These are phyloP conservation scores for Begonia peltatifolia DNA, from an alignment of 306 rosid species.

Conservation along the genomic window DNA sequence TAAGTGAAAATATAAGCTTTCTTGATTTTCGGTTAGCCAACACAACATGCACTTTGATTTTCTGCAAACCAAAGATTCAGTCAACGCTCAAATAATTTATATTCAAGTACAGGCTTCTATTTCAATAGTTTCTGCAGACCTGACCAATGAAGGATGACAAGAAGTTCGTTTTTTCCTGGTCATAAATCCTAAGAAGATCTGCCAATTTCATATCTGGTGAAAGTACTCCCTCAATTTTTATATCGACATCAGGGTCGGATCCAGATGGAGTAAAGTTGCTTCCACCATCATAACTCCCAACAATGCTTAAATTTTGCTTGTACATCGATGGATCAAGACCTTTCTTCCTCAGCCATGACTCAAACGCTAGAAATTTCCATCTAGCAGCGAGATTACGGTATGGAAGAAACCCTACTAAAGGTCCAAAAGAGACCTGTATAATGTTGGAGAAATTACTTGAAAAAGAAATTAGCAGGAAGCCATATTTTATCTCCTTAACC, in stretches of 20 bases:
- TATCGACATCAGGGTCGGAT: slow-evolving; percentile 19
- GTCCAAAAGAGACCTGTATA: slow-evolving; percentile 80
- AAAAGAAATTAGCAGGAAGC: neutral
- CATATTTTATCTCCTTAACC: neutral
- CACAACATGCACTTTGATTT: slow-evolving; percentile 45
- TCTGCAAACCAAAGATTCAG: slow-evolving; percentile 36
- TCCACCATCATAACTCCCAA: slow-evolving; percentile 33
- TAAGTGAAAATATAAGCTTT: slow-evolving; percentile 66
- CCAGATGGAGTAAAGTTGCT: slow-evolving; percentile 20
- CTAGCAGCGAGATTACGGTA: slow-evolving; percentile 70
- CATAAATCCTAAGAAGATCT: slow-evolving; percentile 63
- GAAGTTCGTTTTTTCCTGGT: slow-evolving; percentile 62
- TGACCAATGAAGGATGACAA: slow-evolving; percentile 81
- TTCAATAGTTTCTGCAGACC: slow-evolving; percentile 32
- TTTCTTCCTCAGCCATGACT: slow-evolving; percentile 81
- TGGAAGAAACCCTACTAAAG: slow-evolving; percentile 83
- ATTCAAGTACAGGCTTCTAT: neutral
- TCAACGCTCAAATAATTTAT: slow-evolving; percentile 5
- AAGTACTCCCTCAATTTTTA: slow-evolving; percentile 27
- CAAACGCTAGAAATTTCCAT: slow-evolving; percentile 94
- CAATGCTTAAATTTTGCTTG: slow-evolving; percentile 42
- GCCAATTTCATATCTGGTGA: slow-evolving; percentile 76
- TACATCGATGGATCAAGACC: slow-evolving; percentile 76
- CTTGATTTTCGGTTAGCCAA: slow-evolving; percentile 53
- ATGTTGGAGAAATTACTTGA: slow-evolving; percentile 15